A percentile compares a stretch with the other conserved stretches of the same genome.
Evolutionary conservation across 768 basidiomycete genomes (phyloP).

Genomic region (Trametes punicea): DNA sequence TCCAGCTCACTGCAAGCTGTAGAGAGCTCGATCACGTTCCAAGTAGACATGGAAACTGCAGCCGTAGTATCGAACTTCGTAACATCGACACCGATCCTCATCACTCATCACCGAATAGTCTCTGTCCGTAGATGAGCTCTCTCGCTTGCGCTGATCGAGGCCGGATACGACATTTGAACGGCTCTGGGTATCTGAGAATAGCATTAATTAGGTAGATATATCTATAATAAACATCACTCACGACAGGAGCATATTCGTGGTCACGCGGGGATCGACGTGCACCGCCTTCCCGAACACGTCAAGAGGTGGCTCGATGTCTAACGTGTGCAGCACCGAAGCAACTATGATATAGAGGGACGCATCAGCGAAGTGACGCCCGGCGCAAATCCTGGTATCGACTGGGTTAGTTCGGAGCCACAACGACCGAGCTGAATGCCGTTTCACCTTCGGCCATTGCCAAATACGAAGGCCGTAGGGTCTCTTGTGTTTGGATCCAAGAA

Average conservation of each 20-base stretch:
- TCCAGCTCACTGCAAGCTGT: too few species aligned
- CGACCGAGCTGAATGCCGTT: neutral
- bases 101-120: neutral
- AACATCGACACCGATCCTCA: neutral
- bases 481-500: neutral
- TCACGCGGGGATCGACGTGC: slow-evolving; percentile 8
- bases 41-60: neutral
- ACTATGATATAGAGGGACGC: slow-evolving; percentile 15
- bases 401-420: neutral
- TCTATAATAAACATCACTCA: neutral
- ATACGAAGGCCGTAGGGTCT: slow-evolving; percentile 6
- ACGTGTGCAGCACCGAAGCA: slow-evolving; percentile 8
- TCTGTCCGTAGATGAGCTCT: slow-evolving; percentile 11
- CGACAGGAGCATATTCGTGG: slow-evolving; percentile 6
- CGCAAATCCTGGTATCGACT: slow-evolving; percentile 9
- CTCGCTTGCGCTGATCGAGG: slow-evolving; percentile 16
- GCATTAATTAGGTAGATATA: neutral
- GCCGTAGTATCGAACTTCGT: too few species aligned
- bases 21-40: too few species aligned
- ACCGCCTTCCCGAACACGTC: neutral
- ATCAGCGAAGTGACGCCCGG: slow-evolving; percentile 17
- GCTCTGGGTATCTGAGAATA: slow-evolving; percentile 15
- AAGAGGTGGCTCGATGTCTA: slow-evolving; percentile 3
- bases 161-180: slow-evolving; percentile 25
- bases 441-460: slow-evolving; percentile 18